Evolutionary conservation across 108 stramenopile species (phyloP).

Genomic region (Chaetoceros tenuissimus): DNA sequence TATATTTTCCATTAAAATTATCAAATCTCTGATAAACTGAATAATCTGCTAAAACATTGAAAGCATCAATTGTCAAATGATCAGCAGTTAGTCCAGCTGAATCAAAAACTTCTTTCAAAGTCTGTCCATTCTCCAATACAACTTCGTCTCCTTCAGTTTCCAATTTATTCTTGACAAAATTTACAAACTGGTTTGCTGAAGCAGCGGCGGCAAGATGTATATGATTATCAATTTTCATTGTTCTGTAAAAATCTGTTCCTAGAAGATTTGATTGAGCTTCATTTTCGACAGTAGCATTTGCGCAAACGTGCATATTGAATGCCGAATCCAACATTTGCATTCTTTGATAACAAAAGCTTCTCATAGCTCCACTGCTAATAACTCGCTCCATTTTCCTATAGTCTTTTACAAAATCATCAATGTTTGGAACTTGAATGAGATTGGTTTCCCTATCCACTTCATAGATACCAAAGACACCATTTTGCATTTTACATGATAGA

Average conservation of each 20-base stretch:
- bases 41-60: constrained; percentile 98
- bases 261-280: constrained; percentile 73
- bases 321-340: constrained; percentile 68
- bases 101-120: constrained; percentile 68
- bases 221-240: constrained; percentile 98
- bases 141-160: constrained; percentile 81
- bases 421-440: constrained; percentile 50
- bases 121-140: constrained; percentile 65
- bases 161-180: constrained; percentile 96
- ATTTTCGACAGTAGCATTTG: constrained; percentile 73
- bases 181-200: constrained; percentile 95
- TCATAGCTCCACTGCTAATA: constrained; percentile 65
- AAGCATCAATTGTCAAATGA: constrained; percentile 97
- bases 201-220: constrained; percentile 96
- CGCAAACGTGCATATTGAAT: constrained; percentile 82
- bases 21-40: constrained; percentile 98
- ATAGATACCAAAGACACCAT: not conserved
- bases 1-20: constrained; percentile 99
- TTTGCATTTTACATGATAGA: not conserved
- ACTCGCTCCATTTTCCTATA: constrained; percentile 68
- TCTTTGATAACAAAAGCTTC: constrained; percentile 82
- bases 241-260: constrained; percentile 97
- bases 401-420: constrained; percentile 60
- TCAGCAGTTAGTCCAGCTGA: constrained; percentile 91
- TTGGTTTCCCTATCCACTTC: not conserved